These are phyloP conservation scores for Deinandra increscens DNA, from an alignment of 129 eudicot genomes.

Conservation along the genomic window DNA sequence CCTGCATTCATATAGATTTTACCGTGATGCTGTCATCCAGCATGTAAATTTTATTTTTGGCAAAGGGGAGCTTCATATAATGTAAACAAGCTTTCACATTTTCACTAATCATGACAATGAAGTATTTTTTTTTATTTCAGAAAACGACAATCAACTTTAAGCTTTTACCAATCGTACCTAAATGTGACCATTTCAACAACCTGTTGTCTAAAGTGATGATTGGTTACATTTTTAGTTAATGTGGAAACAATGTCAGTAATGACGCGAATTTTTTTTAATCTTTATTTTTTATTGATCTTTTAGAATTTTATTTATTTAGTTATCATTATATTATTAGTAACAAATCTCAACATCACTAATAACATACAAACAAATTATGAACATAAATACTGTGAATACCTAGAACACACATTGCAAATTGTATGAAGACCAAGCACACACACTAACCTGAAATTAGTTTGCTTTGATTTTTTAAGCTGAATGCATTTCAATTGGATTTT, in stretches of 20 bases:
- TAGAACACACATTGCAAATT: no score
- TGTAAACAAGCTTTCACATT: neutral
- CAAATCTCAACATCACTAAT: no score
- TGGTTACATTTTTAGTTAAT: neutral
- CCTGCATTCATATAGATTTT: conserved; percentile 82
- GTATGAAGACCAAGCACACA: no score
- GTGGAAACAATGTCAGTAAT: neutral
- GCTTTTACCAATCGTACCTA: neutral
- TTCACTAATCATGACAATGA: neutral
- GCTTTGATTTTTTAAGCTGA: no score
- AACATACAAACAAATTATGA: no score
- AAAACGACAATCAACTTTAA: neutral
- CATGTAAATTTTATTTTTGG: conserved; percentile 47
- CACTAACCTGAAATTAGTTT: no score
- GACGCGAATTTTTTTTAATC: no score
- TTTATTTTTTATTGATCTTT: no score
- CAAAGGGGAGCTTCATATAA: neutral
- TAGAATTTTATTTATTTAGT: neutral
- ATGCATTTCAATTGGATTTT: no score
- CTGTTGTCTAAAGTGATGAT: neutral
- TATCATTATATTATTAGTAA: neutral
- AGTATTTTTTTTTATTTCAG: neutral
- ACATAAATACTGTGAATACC: no score
- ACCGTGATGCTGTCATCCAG: conserved; percentile 95
- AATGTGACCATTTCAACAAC: neutral